Conservation (phyloP, 176 grass and related monocot genomes). For the Avena atlantica region DNA sequence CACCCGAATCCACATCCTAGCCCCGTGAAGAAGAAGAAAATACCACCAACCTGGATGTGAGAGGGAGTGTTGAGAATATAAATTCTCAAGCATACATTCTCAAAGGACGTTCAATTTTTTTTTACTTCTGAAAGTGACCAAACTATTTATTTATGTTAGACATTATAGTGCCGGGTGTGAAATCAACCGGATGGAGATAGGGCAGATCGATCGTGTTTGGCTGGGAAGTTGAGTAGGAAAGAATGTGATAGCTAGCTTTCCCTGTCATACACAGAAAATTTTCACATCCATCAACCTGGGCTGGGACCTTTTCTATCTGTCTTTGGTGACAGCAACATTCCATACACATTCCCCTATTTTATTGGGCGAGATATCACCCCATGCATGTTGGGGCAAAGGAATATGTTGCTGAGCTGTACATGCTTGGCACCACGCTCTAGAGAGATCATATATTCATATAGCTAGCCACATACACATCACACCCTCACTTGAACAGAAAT, state of each 20-base stretch:
- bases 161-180: background rate
- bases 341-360: constrained; percentile 42
- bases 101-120: background rate
- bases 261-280: background rate
- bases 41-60: no score
- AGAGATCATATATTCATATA: background rate
- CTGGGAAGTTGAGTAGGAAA: constrained; percentile 5
- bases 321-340: constrained; percentile 45
- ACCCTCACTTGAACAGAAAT: background rate
- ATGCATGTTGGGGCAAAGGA: constrained; percentile 26
- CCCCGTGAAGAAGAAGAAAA: no score
- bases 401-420: constrained; percentile 49
- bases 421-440: constrained; percentile 10
- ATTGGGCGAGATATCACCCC: constrained; percentile 10
- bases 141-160: background rate
- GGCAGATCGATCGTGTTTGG: background rate
- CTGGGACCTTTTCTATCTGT: constrained; percentile 24
- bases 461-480: background rate
- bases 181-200: background rate
- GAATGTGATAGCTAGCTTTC: constrained; percentile 27
- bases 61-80: no score
- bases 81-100: no score
- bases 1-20: no score
- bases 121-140: background rate
- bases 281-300: constrained; percentile 48